Base-by-base conservation (phyloP, 2,329 filamentous ascomycete genomes). In the Fusarium newnesense region DNA sequence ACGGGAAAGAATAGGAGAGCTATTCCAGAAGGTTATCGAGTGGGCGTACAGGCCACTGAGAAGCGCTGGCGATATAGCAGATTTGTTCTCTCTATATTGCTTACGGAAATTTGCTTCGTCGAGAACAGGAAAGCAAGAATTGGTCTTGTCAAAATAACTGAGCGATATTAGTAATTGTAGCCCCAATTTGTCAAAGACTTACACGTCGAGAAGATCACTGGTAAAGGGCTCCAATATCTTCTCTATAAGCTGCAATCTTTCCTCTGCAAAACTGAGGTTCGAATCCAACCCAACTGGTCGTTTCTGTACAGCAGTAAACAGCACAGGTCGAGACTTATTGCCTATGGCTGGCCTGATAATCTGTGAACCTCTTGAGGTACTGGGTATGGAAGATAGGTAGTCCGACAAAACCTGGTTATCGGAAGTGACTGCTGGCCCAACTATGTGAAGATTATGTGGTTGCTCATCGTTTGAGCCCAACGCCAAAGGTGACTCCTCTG, bases 321-420 rank as follows among this genome's bases (percentile, higher is more conserved):
- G 70, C 1, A 87, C 83, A 0, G 85, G 85, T 7, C 77, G 72
- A 6, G 80, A 81, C 34, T 75, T 75, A 24, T 77, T 76, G 9
- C 76, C 78, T 2, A 81, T 78, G 12, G 78, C 78, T 3, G 79
- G 81, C 13, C 79, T 75, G 11, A 80, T 75, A 66, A 80, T 78
- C 32, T 76, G 77, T 5, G 78, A 81, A 19, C 73, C 77, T 32
- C 78, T 72, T 3, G 76, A 75, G 9, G 78, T 75, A 15, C 76
- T 80, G 1, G 76, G 79, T 36, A 82, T 80, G 9, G 77, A 75
- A 10, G 81, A 81, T 65, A 91, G 85, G 64, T 89, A 90, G 58
- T 88, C 86, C n/a, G 89, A 87, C 50, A 91, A 83, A 16, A 91
- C 84, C 60, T 91, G 88, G 3, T 87, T 89, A 80, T 91, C 89